phyloP scores from a whole-genome alignment of 192 early-diverging fungal species.

The Phycomyces nitens region DNA sequence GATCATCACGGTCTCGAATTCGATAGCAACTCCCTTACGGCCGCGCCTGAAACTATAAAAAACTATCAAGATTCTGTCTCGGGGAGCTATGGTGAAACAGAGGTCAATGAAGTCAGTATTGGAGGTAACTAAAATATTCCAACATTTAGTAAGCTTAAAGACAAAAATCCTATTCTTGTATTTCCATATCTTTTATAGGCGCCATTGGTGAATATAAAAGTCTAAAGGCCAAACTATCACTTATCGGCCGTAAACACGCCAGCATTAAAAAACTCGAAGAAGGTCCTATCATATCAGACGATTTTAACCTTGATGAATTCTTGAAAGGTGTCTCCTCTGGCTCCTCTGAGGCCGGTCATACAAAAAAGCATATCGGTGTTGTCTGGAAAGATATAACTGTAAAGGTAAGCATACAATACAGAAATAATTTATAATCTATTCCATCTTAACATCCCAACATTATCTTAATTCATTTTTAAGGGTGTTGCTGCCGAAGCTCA shows the following conservation, averaged over 20 bases:
- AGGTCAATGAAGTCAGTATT: no score
- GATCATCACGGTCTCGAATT: no score
- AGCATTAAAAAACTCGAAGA: constrained; percentile 20
- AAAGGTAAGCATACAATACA: constrained; percentile 13
- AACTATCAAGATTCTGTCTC: no score
- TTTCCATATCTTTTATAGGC: no score
- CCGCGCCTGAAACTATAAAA: no score
- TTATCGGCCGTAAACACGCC: constrained; percentile 22
- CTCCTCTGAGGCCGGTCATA: constrained; percentile 10
- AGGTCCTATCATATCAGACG: constrained; percentile 14
- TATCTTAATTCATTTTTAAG: constrained; percentile 8
- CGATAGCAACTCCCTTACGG: no score
- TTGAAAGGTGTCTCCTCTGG: constrained; percentile 6
- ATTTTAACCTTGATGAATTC: constrained; percentile 31
- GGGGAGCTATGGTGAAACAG: no score
- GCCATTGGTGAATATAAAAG: constrained; percentile 27
- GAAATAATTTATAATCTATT: not conserved
- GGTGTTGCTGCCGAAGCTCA: constrained; percentile 33
- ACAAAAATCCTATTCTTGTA: no score
- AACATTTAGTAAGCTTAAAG: no score
- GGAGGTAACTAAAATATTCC: no score
- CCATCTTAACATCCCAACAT: no score
- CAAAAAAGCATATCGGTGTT: constrained; percentile 25
- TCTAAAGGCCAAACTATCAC: constrained; percentile 28
- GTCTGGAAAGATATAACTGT: constrained; percentile 31